These are phyloP conservation scores for Rhodotorula sp. DNA, from an alignment of 1,284 basidiomycete genomes.

Conservation along the genomic window DNA sequence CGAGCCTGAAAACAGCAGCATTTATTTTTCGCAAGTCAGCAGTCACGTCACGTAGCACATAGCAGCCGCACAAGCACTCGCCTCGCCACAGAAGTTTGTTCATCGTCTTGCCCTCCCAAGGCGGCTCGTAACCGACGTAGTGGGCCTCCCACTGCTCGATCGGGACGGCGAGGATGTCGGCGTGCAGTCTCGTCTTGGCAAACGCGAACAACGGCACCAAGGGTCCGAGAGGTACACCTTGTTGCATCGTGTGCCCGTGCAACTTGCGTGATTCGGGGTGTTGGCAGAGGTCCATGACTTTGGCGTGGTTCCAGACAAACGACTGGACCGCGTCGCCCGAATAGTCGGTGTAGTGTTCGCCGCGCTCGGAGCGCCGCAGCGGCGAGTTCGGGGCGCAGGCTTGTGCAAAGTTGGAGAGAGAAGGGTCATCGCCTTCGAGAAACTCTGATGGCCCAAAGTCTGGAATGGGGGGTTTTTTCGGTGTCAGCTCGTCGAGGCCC, in stretches of 20 bases:
- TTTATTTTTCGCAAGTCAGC: neutral
- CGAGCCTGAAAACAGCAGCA: constrained; percentile 44
- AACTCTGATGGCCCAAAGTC: constrained; percentile 44
- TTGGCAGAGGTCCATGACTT: constrained; percentile 44
- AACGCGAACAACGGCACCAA: constrained; percentile 46
- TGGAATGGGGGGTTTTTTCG: neutral
- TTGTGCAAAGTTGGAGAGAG: constrained; percentile 42
- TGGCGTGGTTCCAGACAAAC: constrained; percentile 45
- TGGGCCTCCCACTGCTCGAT: constrained; percentile 52
- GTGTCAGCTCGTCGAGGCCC: neutral
- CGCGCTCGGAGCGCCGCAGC: constrained; percentile 39
- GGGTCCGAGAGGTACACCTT: constrained; percentile 40
- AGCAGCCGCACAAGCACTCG: neutral
- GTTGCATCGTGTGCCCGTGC: constrained; percentile 46
- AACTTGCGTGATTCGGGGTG: constrained; percentile 45
- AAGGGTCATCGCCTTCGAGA: constrained; percentile 35
- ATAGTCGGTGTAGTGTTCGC: constrained; percentile 35
- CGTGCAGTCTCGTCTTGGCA: constrained; percentile 47
- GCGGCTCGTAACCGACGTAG: constrained; percentile 50
- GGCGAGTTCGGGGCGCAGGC: constrained; percentile 43
- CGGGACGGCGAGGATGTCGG: constrained; percentile 55
- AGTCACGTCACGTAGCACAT: neutral
- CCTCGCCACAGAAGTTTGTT: constrained; percentile 53
- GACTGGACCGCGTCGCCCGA: constrained; percentile 38
- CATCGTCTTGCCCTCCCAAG: constrained; percentile 52